phyloP scores from a whole-genome alignment of 345 rosid genomes.

The Sisymbrium irio region DNA sequence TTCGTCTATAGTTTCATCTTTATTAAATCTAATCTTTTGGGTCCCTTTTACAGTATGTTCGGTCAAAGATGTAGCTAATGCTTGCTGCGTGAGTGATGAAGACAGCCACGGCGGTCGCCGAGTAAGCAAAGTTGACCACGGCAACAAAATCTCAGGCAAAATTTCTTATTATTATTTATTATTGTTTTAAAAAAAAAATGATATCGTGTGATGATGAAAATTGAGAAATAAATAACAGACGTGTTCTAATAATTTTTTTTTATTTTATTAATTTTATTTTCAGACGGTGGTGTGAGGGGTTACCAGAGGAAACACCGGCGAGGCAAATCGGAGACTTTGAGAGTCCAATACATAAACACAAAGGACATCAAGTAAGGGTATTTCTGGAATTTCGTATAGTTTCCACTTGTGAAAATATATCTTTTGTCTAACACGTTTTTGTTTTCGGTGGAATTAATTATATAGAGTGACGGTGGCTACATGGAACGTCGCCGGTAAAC shows the following conservation, averaged over 20 bases:
- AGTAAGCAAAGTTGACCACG: conserved; percentile 37
- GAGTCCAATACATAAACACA: conserved; percentile 81
- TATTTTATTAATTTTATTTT: no score
- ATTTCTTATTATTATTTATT: no score
- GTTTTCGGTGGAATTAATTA: conserved; percentile 3
- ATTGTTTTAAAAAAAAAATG: no score
- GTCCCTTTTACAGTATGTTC: conserved; percentile 26
- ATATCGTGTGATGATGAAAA: no score
- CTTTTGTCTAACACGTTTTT: neutral
- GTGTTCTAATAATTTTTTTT: neutral
- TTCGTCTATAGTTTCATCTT: neutral
- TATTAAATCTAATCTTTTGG: neutral
- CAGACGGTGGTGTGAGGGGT: conserved; percentile 53
- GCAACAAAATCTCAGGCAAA: conserved; percentile 54
- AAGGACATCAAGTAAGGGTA: conserved; percentile 80
- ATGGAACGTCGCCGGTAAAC: conserved; percentile 97
- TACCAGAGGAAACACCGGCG: conserved; percentile 64
- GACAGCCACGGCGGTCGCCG: conserved; percentile 6
- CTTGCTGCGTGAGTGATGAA: conserved; percentile 3
- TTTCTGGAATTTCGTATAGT: neutral
- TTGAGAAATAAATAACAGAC: neutral
- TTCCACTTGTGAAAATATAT: neutral
- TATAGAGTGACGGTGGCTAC: conserved; percentile 77
- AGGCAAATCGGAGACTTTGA: conserved; percentile 94
- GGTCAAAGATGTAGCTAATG: conserved; percentile 19